These are phyloP conservation scores for Abrus precatorius DNA, from an alignment of 306 rosid genomes.

Conservation along the genomic window DNA sequence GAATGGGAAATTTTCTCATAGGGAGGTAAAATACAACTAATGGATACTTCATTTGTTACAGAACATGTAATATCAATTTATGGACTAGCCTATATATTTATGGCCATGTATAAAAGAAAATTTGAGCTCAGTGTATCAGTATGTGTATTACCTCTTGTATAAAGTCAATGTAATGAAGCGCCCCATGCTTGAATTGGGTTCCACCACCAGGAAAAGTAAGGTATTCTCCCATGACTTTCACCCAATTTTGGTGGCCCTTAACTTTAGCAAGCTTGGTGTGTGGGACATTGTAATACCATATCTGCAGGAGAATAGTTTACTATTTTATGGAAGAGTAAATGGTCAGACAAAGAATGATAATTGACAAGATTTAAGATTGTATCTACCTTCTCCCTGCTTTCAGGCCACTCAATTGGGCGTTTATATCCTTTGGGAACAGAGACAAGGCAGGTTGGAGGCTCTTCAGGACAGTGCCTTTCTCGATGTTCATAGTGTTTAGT, in stretches of 20 bases:
- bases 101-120: no score
- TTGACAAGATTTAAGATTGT: conserved; percentile 28
- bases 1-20: conserved; percentile 1
- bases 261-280: conserved; percentile 90
- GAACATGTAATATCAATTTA: background rate
- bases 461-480: conserved; percentile 99
- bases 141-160: conserved; percentile 69
- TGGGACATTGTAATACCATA: conserved; percentile 96
- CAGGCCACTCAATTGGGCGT: conserved; percentile 89
- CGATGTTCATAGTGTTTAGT: conserved; percentile 99
- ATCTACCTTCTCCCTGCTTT: conserved; percentile 90
- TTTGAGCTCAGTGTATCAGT: no score
- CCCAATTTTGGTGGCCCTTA: conserved; percentile 99
- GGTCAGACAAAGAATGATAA: conserved; percentile 6
- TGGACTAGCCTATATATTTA: background rate
- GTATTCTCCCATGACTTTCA: conserved; percentile 88
- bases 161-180: conserved; percentile 98
- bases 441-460: conserved; percentile 94
- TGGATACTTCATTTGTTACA: conserved; percentile 6
- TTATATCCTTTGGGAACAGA: conserved; percentile 89
- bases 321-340: conserved; percentile 38
- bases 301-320: conserved; percentile 64
- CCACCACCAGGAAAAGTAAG: conserved; percentile 99
- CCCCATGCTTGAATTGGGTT: conserved; percentile 97
- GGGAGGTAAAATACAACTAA: conserved; percentile 1